Conservation (phyloP, 2,329 filamentous ascomycete genomes). For the Phialophora chinensis region DNA sequence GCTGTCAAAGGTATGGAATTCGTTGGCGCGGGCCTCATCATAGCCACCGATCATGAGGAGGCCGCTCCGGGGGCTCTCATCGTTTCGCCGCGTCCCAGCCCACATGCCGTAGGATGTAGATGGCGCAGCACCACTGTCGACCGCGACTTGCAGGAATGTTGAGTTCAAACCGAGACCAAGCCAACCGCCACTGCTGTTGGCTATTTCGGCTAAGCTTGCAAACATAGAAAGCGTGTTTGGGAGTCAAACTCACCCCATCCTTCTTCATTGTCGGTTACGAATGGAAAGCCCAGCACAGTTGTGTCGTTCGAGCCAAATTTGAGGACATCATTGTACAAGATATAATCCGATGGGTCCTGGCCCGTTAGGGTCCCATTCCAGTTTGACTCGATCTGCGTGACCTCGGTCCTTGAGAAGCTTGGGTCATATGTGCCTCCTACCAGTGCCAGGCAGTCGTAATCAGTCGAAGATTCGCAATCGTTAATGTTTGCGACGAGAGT, state of each 20-base stretch:
- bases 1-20: conserved; percentile 19
- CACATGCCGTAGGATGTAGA: conserved; percentile 30
- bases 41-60: conserved; percentile 32
- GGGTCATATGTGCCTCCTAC: background rate
- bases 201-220: background rate
- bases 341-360: background rate
- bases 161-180: conserved; percentile 31
- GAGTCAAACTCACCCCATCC: conserved; percentile 2
- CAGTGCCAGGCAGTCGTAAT: background rate
- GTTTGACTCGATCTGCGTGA: background rate
- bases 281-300: background rate
- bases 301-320: background rate
- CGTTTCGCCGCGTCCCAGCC: conserved; percentile 24
- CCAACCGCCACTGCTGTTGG: background rate
- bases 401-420: background rate
- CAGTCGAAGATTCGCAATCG: background rate
- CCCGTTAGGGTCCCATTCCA: background rate
- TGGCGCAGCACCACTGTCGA: conserved; percentile 23
- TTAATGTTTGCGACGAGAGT: background rate
- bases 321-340: conserved; percentile 6
- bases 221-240: background rate
- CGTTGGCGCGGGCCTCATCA: conserved; percentile 23
- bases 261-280: conserved; percentile 1
- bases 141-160: conserved; percentile 26
- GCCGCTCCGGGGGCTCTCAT: conserved; percentile 14